These are phyloP conservation scores for Boletus coccyginus DNA, from an alignment of 768 basidiomycete species.

Conservation along the genomic window DNA sequence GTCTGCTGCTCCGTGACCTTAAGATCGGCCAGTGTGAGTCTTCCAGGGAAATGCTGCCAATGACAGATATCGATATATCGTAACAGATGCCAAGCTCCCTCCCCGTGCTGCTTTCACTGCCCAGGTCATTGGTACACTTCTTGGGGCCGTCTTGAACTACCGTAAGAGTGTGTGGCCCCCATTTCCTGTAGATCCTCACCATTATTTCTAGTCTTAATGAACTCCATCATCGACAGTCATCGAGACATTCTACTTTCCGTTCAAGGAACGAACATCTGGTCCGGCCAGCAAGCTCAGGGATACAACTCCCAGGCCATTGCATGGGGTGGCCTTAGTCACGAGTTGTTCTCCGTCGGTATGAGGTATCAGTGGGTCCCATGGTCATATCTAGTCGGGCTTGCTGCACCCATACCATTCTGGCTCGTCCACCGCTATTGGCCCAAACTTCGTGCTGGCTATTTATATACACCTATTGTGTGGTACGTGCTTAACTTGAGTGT, in stretches of 20 bases:
- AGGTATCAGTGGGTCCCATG: constrained; percentile 42
- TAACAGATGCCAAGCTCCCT: constrained; percentile 49
- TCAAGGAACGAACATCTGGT: constrained; percentile 46
- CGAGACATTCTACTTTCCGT: constrained; percentile 49
- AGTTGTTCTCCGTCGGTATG: constrained; percentile 32
- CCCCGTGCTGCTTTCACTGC: constrained; percentile 63
- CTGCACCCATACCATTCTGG: constrained; percentile 41
- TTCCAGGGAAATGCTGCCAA: not conserved
- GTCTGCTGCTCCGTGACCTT: constrained; percentile 54
- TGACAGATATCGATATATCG: constrained; percentile 36
- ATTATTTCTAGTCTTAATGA: constrained; percentile 52
- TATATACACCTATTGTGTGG: constrained; percentile 32
- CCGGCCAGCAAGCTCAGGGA: constrained; percentile 29
- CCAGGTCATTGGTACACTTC: constrained; percentile 53
- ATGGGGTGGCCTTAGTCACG: constrained; percentile 38
- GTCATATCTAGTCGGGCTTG: constrained; percentile 33
- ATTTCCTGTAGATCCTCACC: not conserved
- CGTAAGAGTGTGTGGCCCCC: constrained; percentile 22
- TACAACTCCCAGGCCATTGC: constrained; percentile 36
- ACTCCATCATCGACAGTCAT: constrained; percentile 51
- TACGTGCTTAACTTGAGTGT: constrained; percentile 9
- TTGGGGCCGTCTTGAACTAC: constrained; percentile 49
- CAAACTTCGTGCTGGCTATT: constrained; percentile 21
- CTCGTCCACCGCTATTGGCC: constrained; percentile 37
- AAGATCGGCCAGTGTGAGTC: constrained; percentile 38